Base-by-base conservation (phyloP, 495 filamentous ascomycete genomes). In the Hypoxylon rickii region DNA sequence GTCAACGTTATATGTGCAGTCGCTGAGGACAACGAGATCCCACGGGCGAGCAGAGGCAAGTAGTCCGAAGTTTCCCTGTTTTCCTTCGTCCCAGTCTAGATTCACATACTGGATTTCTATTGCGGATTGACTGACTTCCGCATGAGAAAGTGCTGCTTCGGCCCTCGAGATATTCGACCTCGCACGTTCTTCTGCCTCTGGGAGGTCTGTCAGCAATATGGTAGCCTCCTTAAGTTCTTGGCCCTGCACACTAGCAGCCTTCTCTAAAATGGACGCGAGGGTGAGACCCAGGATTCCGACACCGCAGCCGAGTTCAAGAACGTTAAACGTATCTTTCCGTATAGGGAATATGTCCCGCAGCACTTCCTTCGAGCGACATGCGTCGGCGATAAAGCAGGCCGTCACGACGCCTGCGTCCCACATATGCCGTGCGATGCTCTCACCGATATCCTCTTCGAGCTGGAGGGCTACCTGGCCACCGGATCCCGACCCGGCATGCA, bases 1-100 rank as follows among this genome's bases (percentile, higher is more conserved):
- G 67, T 94, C 90, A 24, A 83, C 78, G 68, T 97, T 98, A 73
- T 98, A 98, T 8, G 92, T 98, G 76, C 94, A 97, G 66, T 98
- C 94, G 13, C 91, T 89, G 1, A 96, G 78, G 3, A 96, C 68
- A 17, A 97, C 76, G 24, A 97, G 62, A 67, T 96, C 87, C 70
- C 86, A 85, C 0, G 65, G 58, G 18, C 68, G 70, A 1, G 72
- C 64, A 19, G 61, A 63, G 3, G 76, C 72, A 13, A 68, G 64
- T 0, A 46, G 44, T 3, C 73, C 73, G 42, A 79, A 74, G 0
- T 7, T 21, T 0, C 73, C 75, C 6, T 63, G 47, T 53, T 56
- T 57, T 2, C 70, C 75, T 18, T 77, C 72, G 24, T 77, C 66
- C 94, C 94, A 98, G 70, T 96, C 87, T 15, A 97, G 79, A 5